Percentiles rank a stretch among this genome's conserved stretches.
phyloP scores from a whole-genome alignment of 176 grass and related monocot genomes.

The Ensete ventricosum region DNA sequence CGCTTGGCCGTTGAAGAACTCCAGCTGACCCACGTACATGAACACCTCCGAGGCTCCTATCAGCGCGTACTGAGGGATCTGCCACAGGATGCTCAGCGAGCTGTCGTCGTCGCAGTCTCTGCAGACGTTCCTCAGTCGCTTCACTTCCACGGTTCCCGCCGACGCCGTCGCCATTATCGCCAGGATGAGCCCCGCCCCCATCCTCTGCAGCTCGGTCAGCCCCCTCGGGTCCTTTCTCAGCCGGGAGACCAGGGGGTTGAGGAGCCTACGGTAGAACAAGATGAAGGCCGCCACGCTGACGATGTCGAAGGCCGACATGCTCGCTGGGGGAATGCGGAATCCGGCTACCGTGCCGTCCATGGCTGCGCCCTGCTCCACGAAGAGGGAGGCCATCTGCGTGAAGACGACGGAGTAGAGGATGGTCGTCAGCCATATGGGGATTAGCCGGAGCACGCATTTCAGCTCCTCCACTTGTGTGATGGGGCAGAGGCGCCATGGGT shows the following conservation, averaged over 20 bases:
- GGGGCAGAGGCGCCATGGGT: constrained; percentile 72
- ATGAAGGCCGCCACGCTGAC: constrained; percentile 7
- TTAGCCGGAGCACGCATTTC: constrained; percentile 74
- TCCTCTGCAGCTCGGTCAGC: constrained; percentile 8
- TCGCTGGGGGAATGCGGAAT: constrained; percentile 70
- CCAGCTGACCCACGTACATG: constrained; percentile 14
- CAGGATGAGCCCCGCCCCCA: constrained; percentile 6
- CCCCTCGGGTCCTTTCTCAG: neutral
- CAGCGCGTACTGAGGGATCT: constrained; percentile 10
- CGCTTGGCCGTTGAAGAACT: constrained; percentile 14
- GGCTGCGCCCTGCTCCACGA: constrained; percentile 85
- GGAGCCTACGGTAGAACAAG: neutral
- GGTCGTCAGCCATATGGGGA: constrained; percentile 94
- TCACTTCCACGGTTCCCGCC: constrained; percentile 1
- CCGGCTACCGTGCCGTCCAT: constrained; percentile 46
- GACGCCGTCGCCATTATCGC: constrained; percentile 1
- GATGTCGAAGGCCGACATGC: constrained; percentile 76
- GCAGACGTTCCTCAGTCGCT: neutral
- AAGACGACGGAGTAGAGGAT: constrained; percentile 96
- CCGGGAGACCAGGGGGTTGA: neutral
- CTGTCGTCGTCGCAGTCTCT: neutral
- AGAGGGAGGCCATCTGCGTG: constrained; percentile 97
- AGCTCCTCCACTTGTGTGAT: constrained; percentile 95
- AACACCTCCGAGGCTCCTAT: constrained; percentile 15
- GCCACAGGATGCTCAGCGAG: constrained; percentile 15